Evolutionary conservation across 2,329 filamentous ascomycete genomes (phyloP).

Genomic region (Fusarium lyarnte): DNA sequence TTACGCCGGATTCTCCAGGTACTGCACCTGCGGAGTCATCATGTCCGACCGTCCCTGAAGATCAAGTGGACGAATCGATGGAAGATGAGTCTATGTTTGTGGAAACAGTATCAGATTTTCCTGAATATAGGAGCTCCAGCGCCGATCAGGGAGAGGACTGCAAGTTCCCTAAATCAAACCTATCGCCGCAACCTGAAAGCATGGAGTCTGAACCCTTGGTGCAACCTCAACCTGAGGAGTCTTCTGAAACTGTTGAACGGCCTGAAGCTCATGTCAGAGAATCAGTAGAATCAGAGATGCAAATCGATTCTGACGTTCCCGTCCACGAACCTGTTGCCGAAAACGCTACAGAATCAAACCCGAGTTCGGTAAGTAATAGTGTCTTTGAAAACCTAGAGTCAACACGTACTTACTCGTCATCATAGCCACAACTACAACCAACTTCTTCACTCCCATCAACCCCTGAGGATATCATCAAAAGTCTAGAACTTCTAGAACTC

Average conservation of each 20-base stretch:
- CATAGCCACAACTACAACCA: background rate
- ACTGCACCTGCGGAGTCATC: background rate
- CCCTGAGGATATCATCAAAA: background rate
- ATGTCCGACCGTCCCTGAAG: background rate
- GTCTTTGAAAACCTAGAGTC: background rate
- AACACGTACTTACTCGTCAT: background rate
- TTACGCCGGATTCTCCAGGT: background rate
- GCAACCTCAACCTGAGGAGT: background rate
- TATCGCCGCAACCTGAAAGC: too few relatives aligned
- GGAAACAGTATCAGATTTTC: background rate
- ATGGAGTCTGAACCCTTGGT: too few relatives aligned
- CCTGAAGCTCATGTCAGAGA: background rate
- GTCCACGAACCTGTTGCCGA: background rate
- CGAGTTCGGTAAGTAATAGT: background rate
- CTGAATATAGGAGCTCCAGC: background rate
- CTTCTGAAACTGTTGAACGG: background rate
- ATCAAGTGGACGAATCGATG: background rate
- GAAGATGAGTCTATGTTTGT: background rate
- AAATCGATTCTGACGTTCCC: background rate
- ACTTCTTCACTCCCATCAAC: background rate
- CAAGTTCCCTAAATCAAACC: background rate
- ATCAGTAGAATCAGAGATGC: background rate
- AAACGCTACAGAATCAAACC: background rate
- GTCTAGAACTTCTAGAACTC: background rate
- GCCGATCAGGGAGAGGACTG: background rate